Conservation (phyloP, 192 early-diverging fungal genomes). For the Backusella circina region DNA sequence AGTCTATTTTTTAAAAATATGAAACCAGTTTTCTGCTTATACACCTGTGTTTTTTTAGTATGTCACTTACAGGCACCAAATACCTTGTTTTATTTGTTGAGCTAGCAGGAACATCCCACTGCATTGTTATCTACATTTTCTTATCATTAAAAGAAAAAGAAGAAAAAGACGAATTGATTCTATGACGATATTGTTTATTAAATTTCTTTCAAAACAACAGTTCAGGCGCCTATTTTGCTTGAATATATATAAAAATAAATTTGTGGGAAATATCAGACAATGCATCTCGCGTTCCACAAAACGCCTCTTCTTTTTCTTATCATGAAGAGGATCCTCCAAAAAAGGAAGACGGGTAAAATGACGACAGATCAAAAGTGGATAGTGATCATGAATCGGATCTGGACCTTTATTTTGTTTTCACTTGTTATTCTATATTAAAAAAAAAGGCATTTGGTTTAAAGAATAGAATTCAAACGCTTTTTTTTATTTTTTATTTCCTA, state of each 20-base stretch:
- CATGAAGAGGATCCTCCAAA: neutral
- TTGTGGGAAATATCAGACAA: neutral
- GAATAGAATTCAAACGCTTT: no score
- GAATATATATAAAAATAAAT: neutral
- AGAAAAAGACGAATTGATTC: no score
- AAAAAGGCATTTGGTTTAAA: neutral
- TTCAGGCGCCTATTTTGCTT: neutral
- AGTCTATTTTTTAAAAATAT: neutral
- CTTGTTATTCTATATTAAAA: neutral
- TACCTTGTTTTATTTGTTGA: no score
- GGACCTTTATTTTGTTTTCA: neutral
- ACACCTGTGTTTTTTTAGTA: no score
- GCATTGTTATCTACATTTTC: no score
- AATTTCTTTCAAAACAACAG: neutral
- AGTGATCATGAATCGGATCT: neutral
- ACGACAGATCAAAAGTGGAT: neutral
- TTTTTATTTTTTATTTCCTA: neutral
- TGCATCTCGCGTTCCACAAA: neutral
- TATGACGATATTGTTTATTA: no score
- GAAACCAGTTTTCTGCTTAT: neutral
- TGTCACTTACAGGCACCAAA: neutral
- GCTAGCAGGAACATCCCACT: no score
- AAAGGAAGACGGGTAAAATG: neutral
- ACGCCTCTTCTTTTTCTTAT: neutral
- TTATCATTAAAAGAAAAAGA: no score